A percentile compares a stretch with the other conserved stretches of the same genome.
phyloP scores from a whole-genome alignment of 345 rosid species.

The Eutrema japonicum region DNA sequence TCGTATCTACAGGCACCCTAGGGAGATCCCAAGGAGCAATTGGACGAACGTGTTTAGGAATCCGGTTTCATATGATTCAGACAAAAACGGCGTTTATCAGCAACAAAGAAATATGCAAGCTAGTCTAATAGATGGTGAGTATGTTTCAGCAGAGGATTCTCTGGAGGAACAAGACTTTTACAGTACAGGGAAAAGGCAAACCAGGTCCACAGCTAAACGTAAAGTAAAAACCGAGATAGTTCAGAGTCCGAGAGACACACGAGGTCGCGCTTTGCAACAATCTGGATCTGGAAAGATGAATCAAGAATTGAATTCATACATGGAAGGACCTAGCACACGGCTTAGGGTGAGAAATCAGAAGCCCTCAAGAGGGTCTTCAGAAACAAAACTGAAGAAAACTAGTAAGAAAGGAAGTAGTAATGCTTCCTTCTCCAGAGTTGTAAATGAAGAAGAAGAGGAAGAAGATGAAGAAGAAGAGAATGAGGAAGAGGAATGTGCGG shows the following conservation, averaged over 20 bases:
- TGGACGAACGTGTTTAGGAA: slow-evolving; percentile 45
- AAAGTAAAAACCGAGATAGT: slow-evolving; percentile 44
- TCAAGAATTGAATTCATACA: slow-evolving; percentile 49
- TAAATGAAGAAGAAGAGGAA: slow-evolving; percentile 40
- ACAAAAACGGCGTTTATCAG: slow-evolving; percentile 40
- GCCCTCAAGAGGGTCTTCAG: slow-evolving; percentile 49
- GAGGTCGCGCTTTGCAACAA: slow-evolving; percentile 26
- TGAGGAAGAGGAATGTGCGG: slow-evolving; percentile 51
- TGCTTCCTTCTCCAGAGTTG: slow-evolving; percentile 45
- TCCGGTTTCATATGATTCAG: slow-evolving; percentile 49
- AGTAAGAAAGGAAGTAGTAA: slow-evolving; percentile 53
- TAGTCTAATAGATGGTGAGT: slow-evolving; percentile 45
- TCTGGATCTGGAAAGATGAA: slow-evolving; percentile 41
- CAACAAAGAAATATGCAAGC: slow-evolving; percentile 47
- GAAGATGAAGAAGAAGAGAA: slow-evolving; percentile 44
- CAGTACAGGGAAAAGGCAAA: slow-evolving; percentile 26
- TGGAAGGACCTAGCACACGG: slow-evolving; percentile 80
- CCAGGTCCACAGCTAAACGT: slow-evolving; percentile 42
- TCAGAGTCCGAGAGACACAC: slow-evolving; percentile 38
- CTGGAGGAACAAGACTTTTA: slow-evolving; percentile 30
- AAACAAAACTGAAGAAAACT: slow-evolving; percentile 53
- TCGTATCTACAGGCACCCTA: slow-evolving; percentile 44
- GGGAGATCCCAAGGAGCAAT: slow-evolving; percentile 53
- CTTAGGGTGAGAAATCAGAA: slow-evolving; percentile 66
- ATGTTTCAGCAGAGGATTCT: slow-evolving; percentile 49